These are phyloP conservation scores for Ascochyta rabiei DNA, from an alignment of 2,329 filamentous ascomycete species.

Conservation along the genomic window DNA sequence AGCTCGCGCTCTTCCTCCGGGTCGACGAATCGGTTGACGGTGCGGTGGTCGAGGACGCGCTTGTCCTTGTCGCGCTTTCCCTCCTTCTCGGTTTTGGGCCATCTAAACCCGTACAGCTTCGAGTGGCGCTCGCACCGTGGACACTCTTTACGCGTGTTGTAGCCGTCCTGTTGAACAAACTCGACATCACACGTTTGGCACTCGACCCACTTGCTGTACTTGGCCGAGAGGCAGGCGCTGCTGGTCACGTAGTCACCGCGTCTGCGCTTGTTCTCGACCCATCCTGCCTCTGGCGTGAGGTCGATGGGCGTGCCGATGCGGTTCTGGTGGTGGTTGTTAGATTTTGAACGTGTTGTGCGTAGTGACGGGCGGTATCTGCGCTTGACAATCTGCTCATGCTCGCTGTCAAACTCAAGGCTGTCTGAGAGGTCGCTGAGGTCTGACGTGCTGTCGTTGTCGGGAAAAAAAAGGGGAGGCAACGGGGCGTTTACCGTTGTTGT, in stretches of 20 bases:
- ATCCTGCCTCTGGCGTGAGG: slow-evolving; percentile 29
- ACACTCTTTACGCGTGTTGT: slow-evolving; percentile 81
- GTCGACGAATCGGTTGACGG: slow-evolving; percentile 81
- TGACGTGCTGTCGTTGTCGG: slow-evolving; percentile 42
- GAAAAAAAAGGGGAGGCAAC: slow-evolving; percentile 34
- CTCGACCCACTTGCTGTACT: slow-evolving; percentile 82
- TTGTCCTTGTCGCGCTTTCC: slow-evolving; percentile 73
- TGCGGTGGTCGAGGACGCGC: slow-evolving; percentile 81
- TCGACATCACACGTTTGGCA: slow-evolving; percentile 82
- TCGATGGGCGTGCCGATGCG: slow-evolving; percentile 39
- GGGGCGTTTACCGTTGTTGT: slow-evolving; percentile 38
- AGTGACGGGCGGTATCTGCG: slow-evolving; percentile 37
- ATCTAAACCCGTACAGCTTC: slow-evolving; percentile 91
- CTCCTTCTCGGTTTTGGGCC: slow-evolving; percentile 91
- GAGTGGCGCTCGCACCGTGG: slow-evolving; percentile 94
- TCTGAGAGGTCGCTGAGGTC: slow-evolving; percentile 50
- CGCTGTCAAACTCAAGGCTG: slow-evolving; percentile 48
- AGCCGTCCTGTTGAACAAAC: slow-evolving; percentile 89
- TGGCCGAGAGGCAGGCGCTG: slow-evolving; percentile 73
- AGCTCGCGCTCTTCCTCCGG: slow-evolving; percentile 64
- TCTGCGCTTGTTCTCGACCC: slow-evolving; percentile 39
- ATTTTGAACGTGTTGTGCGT: slow-evolving; percentile 46
- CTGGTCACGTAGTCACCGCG: slow-evolving; percentile 76
- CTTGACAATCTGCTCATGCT: slow-evolving; percentile 43
- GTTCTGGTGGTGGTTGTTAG: slow-evolving; percentile 36